Evolutionary conservation across 2,329 filamentous ascomycete species (phyloP), one percentile per base, ranked within the genome.

Genomic region (Aureobasidium uvarum): DNA sequence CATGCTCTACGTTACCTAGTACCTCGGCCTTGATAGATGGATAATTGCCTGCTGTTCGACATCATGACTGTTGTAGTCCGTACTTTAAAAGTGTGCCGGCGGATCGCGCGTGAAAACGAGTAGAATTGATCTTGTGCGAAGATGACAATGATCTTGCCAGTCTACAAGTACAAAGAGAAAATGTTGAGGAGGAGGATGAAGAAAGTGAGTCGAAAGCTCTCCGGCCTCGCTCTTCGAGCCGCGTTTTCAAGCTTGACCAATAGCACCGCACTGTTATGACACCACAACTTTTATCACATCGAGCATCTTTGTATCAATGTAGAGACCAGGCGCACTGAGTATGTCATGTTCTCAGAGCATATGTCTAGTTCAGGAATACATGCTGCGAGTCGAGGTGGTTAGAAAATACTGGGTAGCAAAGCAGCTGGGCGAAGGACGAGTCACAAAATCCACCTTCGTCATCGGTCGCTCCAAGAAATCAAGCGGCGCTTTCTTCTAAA

Each of bases 1-100:
- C 73, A 75, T 74, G 72, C 73, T 71, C 66, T 63, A 68, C 51
- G 64, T 72, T 71, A 72, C 69, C 64, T 64, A 67, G 59, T 72
- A 72, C 70, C 71, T 72, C 64, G 68, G 69, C 58, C 68, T 58
- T 56, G 54, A 64, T 58, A 18, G 33, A 14, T 60, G 38, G 66
- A 65, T 52, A 48, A 46, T 64, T 62, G 56, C 50, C n/a, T 63
- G 55, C 63, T 60, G 55, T 59, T 60, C 16, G 63, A 41, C 58
- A 64, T 69, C 69, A 71, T 71, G 69, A 38, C 48, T 60, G 46
- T 56, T 63, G 28, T n/a, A 60, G 54, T 39, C 50, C 69, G 62
- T 69, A 70, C 68, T 69, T 70, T 66, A 41, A 48, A 31, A 39
- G 8, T 38, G 28, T 18, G 20, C 8, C 25, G 43, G 13, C 18